A percentile compares a stretch with the other conserved stretches of the same genome.
Evolutionary conservation across 2,329 filamentous ascomycete genomes (phyloP).

Genomic region (Trichoderma polysporum): DNA sequence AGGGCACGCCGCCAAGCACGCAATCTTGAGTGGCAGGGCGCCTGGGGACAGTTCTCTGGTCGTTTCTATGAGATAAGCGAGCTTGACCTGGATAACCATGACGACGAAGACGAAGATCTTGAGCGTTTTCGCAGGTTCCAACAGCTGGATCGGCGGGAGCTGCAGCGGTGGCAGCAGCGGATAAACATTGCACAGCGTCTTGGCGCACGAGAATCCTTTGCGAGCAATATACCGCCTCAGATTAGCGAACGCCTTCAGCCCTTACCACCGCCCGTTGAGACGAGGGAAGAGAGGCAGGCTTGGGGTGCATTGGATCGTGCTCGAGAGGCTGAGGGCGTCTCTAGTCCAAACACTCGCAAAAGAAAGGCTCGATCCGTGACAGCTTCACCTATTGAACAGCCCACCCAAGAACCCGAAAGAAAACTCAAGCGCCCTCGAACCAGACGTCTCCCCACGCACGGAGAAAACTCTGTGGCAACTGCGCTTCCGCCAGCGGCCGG

Average conservation of each 20-base stretch:
- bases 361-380: conserved; percentile 71
- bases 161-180: conserved; percentile 77
- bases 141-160: conserved; percentile 57
- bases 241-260: conserved; percentile 64
- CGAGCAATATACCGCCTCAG: conserved; percentile 55
- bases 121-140: conserved; percentile 55
- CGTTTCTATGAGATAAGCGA: conserved; percentile 59
- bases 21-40: conserved; percentile 82
- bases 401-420: conserved; percentile 69
- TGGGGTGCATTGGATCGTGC: conserved; percentile 92
- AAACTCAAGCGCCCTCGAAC: conserved; percentile 87
- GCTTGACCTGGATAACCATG: conserved; percentile 42
- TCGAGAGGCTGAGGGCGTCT: conserved; percentile 60
- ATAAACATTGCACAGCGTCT: conserved; percentile 78
- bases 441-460: conserved; percentile 56
- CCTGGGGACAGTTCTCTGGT: conserved; percentile 68
- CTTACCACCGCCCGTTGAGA: conserved; percentile 61
- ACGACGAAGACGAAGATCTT: conserved; percentile 69
- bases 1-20: conserved; percentile 62
- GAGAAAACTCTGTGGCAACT: conserved; percentile 48
- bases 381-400: conserved; percentile 64
- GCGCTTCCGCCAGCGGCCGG: conserved; percentile 35
- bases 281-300: conserved; percentile 75
- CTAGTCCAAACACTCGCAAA: conserved; percentile 61
- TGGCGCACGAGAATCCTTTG: conserved; percentile 72